Evolutionary conservation across 1,284 basidiomycete genomes (phyloP).

Genomic region (Meripilus lineatus): DNA sequence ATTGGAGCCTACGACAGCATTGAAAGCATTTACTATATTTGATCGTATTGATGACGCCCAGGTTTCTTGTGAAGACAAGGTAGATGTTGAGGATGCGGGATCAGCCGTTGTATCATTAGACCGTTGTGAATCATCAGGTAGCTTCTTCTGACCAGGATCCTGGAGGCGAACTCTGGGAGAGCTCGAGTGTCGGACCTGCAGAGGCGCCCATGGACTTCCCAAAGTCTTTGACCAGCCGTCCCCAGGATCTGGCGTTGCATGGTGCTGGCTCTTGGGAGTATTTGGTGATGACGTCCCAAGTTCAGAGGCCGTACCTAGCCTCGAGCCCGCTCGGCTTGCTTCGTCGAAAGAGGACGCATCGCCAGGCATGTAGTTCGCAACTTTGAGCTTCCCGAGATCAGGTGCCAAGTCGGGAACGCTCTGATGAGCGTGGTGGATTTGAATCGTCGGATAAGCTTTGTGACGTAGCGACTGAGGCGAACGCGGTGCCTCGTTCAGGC

Average conservation of each 20-base stretch:
- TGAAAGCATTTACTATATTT: constrained; percentile 32
- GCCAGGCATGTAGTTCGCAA: constrained; percentile 39
- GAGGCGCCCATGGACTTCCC: constrained; percentile 18
- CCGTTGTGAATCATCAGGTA: background rate
- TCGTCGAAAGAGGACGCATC: constrained; percentile 36
- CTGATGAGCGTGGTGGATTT: constrained; percentile 15
- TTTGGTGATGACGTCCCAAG: constrained; percentile 20
- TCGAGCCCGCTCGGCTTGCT: constrained; percentile 26
- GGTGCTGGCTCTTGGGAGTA: constrained; percentile 12
- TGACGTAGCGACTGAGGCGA: background rate
- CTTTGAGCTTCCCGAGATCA: constrained; percentile 32
- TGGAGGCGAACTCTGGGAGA: background rate
- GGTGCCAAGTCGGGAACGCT: constrained; percentile 29
- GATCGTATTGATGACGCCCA: constrained; percentile 31
- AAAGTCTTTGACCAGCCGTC: constrained; percentile 19
- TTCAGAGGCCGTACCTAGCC: constrained; percentile 16
- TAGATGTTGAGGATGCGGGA: background rate
- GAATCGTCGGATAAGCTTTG: constrained; percentile 21
- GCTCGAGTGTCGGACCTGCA: background rate
- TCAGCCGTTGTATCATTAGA: constrained; percentile 3
- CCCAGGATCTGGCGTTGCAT: constrained; percentile 20
- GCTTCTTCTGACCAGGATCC: background rate
- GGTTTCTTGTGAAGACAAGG: constrained; percentile 11
- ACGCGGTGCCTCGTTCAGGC: constrained; percentile 18
- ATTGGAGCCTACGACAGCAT: constrained; percentile 24